Evolutionary conservation across 2,329 filamentous ascomycete species (phyloP).

Genomic region (Fusarium anguioides): DNA sequence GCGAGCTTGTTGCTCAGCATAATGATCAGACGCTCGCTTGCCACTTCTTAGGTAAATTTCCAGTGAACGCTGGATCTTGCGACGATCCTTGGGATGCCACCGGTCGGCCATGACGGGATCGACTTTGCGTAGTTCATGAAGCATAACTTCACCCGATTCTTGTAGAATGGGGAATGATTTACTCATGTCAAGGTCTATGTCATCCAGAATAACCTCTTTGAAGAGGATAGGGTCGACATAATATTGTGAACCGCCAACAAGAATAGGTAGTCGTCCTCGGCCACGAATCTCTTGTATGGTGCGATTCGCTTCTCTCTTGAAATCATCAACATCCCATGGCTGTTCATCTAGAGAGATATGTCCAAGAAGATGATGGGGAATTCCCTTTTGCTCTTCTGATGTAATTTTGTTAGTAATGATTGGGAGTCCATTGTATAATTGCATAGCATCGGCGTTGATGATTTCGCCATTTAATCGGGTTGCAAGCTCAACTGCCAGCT

Average conservation of each 20-base stretch:
- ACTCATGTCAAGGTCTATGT: constrained; percentile 51
- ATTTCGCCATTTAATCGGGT: constrained; percentile 87
- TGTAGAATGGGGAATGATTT: constrained; percentile 75
- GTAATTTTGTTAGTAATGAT: constrained; percentile 97
- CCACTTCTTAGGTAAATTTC: constrained; percentile 91
- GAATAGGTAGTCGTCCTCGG: constrained; percentile 83
- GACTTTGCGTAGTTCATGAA: constrained; percentile 78
- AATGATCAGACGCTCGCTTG: constrained; percentile 84
- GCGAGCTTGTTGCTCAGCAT: constrained; percentile 75
- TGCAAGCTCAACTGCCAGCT: constrained; percentile 93
- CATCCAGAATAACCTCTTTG: constrained; percentile 66
- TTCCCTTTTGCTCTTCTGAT: constrained; percentile 75
- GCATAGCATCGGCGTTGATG: constrained; percentile 98
- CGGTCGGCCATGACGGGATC: constrained; percentile 89
- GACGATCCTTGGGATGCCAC: constrained; percentile 93
- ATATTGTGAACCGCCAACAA: constrained; percentile 96
- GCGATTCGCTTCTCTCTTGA: constrained; percentile 74
- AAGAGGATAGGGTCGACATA: constrained; percentile 93
- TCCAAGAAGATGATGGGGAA: constrained; percentile 90
- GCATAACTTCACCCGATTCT: constrained; percentile 75
- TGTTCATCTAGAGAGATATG: constrained; percentile 79
- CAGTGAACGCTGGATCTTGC: constrained; percentile 89
- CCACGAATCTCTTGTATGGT: constrained; percentile 81
- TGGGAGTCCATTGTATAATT: constrained; percentile 90
- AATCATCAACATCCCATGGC: constrained; percentile 85